A percentile compares a stretch with the other conserved stretches of the same genome.
Evolutionary conservation across 2,329 filamentous ascomycete species (phyloP).

Genomic region (Paraphoma sp.): DNA sequence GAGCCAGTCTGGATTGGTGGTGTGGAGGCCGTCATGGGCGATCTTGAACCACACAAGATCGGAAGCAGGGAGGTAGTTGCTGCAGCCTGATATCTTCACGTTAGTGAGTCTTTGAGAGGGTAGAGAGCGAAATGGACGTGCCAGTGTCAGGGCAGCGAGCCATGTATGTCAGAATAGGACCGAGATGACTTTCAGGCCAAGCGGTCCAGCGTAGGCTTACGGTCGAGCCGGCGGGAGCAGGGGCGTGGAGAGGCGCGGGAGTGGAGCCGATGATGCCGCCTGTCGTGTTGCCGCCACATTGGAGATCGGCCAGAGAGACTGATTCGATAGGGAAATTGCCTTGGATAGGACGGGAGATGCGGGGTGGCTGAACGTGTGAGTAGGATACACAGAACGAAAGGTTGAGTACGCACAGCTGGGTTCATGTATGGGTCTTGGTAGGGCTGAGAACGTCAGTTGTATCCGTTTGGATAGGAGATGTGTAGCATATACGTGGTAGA

Average conservation of each 20-base stretch:
- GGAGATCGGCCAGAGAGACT: slow-evolving; percentile 57
- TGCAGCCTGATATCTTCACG: not conserved
- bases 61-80: slow-evolving; percentile 3
- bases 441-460: slow-evolving; percentile 9
- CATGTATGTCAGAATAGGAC: slow-evolving; percentile 63
- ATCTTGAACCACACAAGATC: slow-evolving; percentile 61
- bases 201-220: slow-evolving; percentile 62
- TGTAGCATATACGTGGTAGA: slow-evolving; percentile 1
- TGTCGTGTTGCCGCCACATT: slow-evolving; percentile 59
- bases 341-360: slow-evolving; percentile 61
- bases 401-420: slow-evolving; percentile 4
- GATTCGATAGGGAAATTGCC: slow-evolving; percentile 64
- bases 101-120: not conserved
- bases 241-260: slow-evolving; percentile 55
- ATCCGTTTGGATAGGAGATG: not conserved
- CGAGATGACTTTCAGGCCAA: slow-evolving; percentile 53
- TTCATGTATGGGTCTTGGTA: slow-evolving; percentile 30
- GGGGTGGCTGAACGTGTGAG: slow-evolving; percentile 45
- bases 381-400: not conserved
- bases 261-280: slow-evolving; percentile 55
- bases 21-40: slow-evolving; percentile 53
- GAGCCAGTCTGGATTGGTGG: slow-evolving; percentile 36
- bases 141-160: slow-evolving; percentile 56
- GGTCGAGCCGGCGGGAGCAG: slow-evolving; percentile 51
- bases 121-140: not conserved